phyloP scores from a whole-genome alignment of 768 basidiomycete species.

The Boletellus ananas region DNA sequence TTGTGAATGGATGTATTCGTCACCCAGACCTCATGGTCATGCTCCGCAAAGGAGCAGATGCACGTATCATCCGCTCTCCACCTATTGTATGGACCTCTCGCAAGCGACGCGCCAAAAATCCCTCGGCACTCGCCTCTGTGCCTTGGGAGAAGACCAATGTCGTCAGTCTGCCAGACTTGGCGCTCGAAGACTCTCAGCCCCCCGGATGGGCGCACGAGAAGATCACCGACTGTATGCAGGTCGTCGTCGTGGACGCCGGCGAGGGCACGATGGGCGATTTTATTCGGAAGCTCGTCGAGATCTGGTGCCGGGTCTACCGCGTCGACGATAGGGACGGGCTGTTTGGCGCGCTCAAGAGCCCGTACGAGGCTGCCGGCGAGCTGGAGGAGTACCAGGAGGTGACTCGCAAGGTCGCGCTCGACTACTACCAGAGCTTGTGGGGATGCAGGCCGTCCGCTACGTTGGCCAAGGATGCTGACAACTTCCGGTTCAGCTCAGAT shows the following conservation, averaged over 20 bases:
- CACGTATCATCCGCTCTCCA: constrained; percentile 24
- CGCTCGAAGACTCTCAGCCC: constrained; percentile 26
- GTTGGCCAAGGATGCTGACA: constrained; percentile 3
- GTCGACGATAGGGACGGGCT: constrained; percentile 20
- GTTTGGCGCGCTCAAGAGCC: constrained; percentile 15
- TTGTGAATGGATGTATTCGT: constrained; percentile 31
- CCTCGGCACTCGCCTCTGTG: constrained; percentile 20
- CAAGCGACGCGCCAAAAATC: constrained; percentile 24
- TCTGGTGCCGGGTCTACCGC: constrained; percentile 29
- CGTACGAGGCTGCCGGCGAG: constrained; percentile 25
- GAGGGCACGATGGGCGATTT: constrained; percentile 30
- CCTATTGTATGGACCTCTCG: constrained; percentile 28
- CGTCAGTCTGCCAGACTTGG: constrained; percentile 16
- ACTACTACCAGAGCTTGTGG: constrained; percentile 27
- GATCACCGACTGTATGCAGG: constrained; percentile 29
- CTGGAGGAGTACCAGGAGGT: constrained; percentile 19
- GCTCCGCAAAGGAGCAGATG: constrained; percentile 28
- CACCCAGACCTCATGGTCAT: constrained; percentile 32
- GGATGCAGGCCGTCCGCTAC: constrained; percentile 13
- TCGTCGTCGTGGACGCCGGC: constrained; percentile 27
- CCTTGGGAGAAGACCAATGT: constrained; percentile 25
- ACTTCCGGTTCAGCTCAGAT: constrained; percentile 3
- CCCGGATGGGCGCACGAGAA: constrained; percentile 8
- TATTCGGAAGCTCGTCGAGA: constrained; percentile 21
- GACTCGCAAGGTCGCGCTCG: constrained; percentile 7